Conservation (phyloP, 1,284 basidiomycete species). For the Tremellales sp. region DNA sequence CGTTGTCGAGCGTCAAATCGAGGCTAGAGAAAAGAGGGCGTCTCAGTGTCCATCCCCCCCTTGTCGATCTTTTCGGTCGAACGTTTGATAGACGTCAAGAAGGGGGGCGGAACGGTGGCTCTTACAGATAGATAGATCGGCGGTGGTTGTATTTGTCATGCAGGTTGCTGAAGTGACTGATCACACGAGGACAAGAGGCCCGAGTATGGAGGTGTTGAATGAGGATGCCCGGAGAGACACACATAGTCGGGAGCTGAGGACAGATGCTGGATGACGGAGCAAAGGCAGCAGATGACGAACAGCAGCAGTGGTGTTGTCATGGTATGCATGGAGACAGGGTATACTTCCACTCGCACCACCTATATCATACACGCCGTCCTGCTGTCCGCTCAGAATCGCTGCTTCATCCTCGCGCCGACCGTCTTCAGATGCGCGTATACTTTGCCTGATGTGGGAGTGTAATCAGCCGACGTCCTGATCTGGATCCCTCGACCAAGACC, state of each 20-base stretch:
- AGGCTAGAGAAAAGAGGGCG: constrained; percentile 28
- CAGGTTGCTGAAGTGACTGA: no score
- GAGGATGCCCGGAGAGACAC: no score
- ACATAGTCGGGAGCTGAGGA: no score
- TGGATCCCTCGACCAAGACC: neutral
- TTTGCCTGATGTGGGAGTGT: constrained; percentile 53
- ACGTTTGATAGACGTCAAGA: constrained; percentile 15
- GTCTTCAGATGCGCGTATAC: constrained; percentile 89
- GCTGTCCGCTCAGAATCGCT: constrained; percentile 65
- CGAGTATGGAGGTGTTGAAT: no score
- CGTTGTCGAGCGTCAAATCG: constrained; percentile 40
- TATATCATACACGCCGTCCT: no score
- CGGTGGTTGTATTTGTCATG: neutral
- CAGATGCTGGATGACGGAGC: no score
- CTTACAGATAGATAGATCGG: constrained; percentile 20
- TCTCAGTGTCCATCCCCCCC: constrained; percentile 40
- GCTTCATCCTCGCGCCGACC: constrained; percentile 87
- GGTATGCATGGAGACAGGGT: no score
- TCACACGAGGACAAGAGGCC: no score
- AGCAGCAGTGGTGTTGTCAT: no score
- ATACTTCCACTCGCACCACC: no score
- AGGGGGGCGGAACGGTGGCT: constrained; percentile 36
- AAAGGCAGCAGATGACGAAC: no score
- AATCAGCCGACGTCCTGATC: constrained; percentile 2
- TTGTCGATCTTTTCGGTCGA: constrained; percentile 16